These are phyloP conservation scores for Boletus tylopilopsis DNA, from an alignment of 768 basidiomycete genomes.

Conservation along the genomic window DNA sequence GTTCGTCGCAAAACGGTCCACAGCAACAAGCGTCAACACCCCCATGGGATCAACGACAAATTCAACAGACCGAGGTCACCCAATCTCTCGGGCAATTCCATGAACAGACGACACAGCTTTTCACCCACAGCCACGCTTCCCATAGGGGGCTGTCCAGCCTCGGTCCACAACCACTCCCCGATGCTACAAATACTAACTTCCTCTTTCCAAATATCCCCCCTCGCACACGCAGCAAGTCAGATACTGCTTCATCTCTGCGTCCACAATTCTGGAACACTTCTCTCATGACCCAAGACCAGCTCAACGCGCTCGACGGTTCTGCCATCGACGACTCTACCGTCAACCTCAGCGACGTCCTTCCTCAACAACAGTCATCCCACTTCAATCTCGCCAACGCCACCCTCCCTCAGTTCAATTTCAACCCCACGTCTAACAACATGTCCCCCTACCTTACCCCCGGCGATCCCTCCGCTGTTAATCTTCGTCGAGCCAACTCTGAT, in stretches of 20 bases:
- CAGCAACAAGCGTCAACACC: slow-evolving; percentile 33
- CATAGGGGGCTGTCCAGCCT: slow-evolving; percentile 36
- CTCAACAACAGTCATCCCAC: slow-evolving; percentile 26
- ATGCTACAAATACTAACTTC: slow-evolving; percentile 36
- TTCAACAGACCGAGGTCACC: slow-evolving; percentile 32
- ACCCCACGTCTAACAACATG: slow-evolving; percentile 32
- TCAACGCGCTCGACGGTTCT: slow-evolving; percentile 32
- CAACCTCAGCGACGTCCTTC: slow-evolving; percentile 28
- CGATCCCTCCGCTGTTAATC: slow-evolving; percentile 24
- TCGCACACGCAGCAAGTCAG: slow-evolving; percentile 57
- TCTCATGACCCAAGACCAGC: slow-evolving; percentile 36
- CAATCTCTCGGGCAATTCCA: slow-evolving; percentile 30
- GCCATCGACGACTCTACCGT: slow-evolving; percentile 37
- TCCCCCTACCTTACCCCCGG: slow-evolving; percentile 36
- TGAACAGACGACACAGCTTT: slow-evolving; percentile 30
- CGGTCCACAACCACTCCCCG: slow-evolving; percentile 30
- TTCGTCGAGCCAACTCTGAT: slow-evolving; percentile 55
- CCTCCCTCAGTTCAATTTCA: slow-evolving; percentile 35
- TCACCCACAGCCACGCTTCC: slow-evolving; percentile 33
- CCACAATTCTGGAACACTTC: slow-evolving; percentile 49
- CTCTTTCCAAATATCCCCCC: slow-evolving; percentile 37
- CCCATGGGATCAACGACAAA: slow-evolving; percentile 36
- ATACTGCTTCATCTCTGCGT: slow-evolving; percentile 47
- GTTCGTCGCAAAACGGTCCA: slow-evolving; percentile 29
- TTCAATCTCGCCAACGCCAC: slow-evolving; percentile 27